These are phyloP conservation scores for Yamagishiella unicocca DNA, from an alignment of 139 green algal genomes.

Conservation along the genomic window DNA sequence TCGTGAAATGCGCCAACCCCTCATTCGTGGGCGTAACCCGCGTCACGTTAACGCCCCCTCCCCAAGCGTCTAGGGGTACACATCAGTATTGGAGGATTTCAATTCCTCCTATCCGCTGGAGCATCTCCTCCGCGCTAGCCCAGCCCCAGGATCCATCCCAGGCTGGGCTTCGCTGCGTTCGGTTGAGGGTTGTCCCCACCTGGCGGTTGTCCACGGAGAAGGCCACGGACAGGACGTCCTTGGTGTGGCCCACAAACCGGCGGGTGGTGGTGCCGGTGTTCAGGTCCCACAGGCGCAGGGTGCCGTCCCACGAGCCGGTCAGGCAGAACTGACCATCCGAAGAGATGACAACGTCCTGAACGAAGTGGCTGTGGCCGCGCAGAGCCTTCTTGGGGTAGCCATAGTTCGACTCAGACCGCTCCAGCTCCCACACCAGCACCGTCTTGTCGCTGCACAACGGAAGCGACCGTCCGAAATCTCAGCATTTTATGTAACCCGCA, in stretches of 20 bases:
- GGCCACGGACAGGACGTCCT: constrained; percentile 98
- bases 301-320: constrained; percentile 98
- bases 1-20: too few species aligned
- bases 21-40: too few species aligned
- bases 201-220: constrained; percentile 99
- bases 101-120: too few species aligned
- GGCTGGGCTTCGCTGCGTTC: too few species aligned
- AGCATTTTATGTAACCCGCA: too few species aligned
- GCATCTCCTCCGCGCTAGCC: too few species aligned
- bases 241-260: constrained; percentile 98
- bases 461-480: too few species aligned
- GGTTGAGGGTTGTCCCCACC: too few species aligned
- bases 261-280: constrained; percentile 97
- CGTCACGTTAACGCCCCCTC: too few species aligned
- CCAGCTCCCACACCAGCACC: constrained; percentile 96
- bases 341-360: constrained; percentile 99
- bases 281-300: constrained; percentile 99
- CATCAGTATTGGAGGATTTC: too few species aligned
- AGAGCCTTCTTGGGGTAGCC: constrained; percentile 86
- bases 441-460: constrained; percentile 91
- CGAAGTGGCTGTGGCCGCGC: constrained; percentile 94
- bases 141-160: too few species aligned
- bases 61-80: too few species aligned
- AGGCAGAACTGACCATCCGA: constrained; percentile 98
- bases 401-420: constrained; percentile 85